A percentile compares a stretch with the other conserved stretches of the same genome.
These are phyloP conservation scores for Stephanodiscus minutulus DNA, from an alignment of 108 stramenopile species.

Conservation along the genomic window DNA sequence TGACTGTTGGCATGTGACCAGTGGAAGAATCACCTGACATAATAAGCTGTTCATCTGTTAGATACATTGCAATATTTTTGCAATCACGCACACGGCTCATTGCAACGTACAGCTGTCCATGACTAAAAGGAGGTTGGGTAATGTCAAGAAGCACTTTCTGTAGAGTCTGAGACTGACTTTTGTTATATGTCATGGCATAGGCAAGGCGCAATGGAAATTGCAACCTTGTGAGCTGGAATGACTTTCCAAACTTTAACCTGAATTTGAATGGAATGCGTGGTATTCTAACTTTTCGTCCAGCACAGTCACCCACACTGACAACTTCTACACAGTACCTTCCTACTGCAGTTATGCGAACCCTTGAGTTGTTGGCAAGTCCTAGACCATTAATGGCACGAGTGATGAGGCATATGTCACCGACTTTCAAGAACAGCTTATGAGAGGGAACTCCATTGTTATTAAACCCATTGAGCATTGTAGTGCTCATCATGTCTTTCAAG, in stretches of 20 bases:
- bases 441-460: not conserved
- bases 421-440: not conserved
- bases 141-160: not conserved
- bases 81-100: slow-evolving; percentile 1
- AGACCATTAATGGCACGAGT: slow-evolving; percentile 3
- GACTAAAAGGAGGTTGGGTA: not conserved
- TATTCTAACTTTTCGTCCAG: not conserved
- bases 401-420: not conserved
- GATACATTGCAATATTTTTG: not conserved
- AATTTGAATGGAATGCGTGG: not conserved
- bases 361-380: not conserved
- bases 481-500: not conserved
- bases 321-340: not conserved
- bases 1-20: no score
- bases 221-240: not conserved
- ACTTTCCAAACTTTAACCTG: not conserved
- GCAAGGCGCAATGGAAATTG: not conserved
- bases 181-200: not conserved
- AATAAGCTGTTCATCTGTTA: not conserved
- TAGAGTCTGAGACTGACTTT: not conserved
- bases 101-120: not conserved
- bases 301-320: not conserved
- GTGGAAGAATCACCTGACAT: no score
- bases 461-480: not conserved
- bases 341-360: not conserved